These are phyloP conservation scores for Clathrospora elynae DNA, from an alignment of 2,329 filamentous ascomycete species.

Conservation along the genomic window DNA sequence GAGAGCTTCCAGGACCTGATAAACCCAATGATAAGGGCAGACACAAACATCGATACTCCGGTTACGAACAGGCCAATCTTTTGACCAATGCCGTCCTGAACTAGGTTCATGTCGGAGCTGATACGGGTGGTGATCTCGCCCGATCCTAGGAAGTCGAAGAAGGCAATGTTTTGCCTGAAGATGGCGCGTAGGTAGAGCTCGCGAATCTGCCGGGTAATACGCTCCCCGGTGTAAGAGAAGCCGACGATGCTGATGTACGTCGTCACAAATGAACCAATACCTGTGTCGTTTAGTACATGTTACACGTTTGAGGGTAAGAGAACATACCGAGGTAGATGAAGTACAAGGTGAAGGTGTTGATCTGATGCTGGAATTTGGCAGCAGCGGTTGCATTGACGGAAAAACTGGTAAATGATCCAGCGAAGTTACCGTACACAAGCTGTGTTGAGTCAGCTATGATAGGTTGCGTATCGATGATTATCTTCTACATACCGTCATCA, in stretches of 20 bases:
- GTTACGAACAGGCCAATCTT: conserved; percentile 46
- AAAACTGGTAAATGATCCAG: conserved; percentile 46
- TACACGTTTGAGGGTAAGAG: background rate
- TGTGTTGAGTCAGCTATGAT: conserved; percentile 11
- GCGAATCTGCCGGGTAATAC: conserved; percentile 53
- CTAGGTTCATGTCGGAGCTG: conserved; percentile 89
- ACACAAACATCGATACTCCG: conserved; percentile 64
- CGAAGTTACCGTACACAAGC: conserved; percentile 49
- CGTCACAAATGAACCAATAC: conserved; percentile 63
- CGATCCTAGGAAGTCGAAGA: conserved; percentile 81
- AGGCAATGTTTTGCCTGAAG: conserved; percentile 50
- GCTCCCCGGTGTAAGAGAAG: conserved; percentile 72
- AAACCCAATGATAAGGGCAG: conserved; percentile 91
- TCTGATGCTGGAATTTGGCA: conserved; percentile 36
- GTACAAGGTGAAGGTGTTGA: conserved; percentile 43
- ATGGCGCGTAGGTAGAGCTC: conserved; percentile 68
- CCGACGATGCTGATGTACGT: conserved; percentile 76
- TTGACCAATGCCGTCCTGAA: conserved; percentile 80
- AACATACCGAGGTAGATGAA: conserved; percentile 54
- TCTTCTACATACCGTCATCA: conserved; percentile 67
- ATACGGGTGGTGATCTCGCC: conserved; percentile 96
- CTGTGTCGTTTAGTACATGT: conserved; percentile 18
- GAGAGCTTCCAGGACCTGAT: conserved; percentile 92
- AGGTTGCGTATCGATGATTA: background rate
- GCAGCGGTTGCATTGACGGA: conserved; percentile 38